phyloP scores from a whole-genome alignment of 495 filamentous ascomycete genomes.

The Daldinia grandis region DNA sequence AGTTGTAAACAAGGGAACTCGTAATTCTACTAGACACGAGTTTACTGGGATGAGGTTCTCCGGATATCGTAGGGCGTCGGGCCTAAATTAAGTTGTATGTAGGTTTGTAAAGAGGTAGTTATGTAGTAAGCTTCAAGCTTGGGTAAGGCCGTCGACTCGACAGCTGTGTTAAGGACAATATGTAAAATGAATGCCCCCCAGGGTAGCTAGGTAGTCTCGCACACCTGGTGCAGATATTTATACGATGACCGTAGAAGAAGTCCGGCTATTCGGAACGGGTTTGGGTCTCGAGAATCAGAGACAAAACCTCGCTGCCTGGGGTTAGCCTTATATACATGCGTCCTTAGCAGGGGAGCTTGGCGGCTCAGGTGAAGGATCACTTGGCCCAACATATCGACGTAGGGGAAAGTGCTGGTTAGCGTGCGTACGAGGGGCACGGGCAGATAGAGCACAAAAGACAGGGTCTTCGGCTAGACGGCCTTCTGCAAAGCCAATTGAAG shows the following conservation, averaged over 20 bases:
- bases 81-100: constrained; percentile 14
- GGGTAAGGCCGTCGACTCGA: constrained; percentile 11
- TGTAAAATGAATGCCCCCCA: constrained; percentile 37
- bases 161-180: constrained; percentile 9
- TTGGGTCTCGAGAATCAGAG: neutral
- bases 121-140: constrained; percentile 29
- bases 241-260: constrained; percentile 7
- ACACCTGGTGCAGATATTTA: constrained; percentile 39
- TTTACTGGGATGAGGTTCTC: neutral
- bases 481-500: constrained; percentile 29
- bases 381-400: constrained; percentile 19
- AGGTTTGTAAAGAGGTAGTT: neutral
- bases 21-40: neutral
- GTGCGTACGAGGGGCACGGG: constrained; percentile 18
- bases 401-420: constrained; percentile 23
- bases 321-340: constrained; percentile 14
- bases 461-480: constrained; percentile 25
- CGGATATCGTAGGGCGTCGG: neutral
- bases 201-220: constrained; percentile 29
- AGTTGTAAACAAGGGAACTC: neutral
- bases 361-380: constrained; percentile 34
- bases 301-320: constrained; percentile 26
- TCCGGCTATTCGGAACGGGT: constrained; percentile 4
- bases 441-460: neutral
- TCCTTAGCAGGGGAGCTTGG: constrained; percentile 28